Conservation (phyloP, 2,329 filamentous ascomycete species). For the Coccinonectria pachysandricola region DNA sequence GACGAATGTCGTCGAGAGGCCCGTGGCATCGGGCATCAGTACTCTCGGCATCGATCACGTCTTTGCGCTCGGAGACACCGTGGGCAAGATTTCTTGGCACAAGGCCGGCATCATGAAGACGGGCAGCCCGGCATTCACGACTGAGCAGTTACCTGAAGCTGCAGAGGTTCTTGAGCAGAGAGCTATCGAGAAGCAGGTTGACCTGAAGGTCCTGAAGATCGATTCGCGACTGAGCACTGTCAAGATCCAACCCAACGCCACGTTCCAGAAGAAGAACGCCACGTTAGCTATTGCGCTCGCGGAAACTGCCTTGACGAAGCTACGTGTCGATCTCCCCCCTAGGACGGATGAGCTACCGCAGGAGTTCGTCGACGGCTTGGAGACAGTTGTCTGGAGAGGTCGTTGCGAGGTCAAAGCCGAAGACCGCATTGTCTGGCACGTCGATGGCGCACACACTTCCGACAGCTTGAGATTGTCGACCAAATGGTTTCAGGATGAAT, state of each 20-base stretch:
- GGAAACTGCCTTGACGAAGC: slow-evolving; percentile 34
- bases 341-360: slow-evolving; percentile 36
- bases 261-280: slow-evolving; percentile 51
- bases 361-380: slow-evolving; percentile 62
- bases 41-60: slow-evolving; percentile 63
- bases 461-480: slow-evolving; percentile 79
- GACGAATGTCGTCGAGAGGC: slow-evolving; percentile 53
- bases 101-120: slow-evolving; percentile 62
- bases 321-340: slow-evolving; percentile 26
- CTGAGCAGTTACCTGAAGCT: slow-evolving; percentile 38
- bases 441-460: slow-evolving; percentile 87
- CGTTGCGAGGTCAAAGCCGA: slow-evolving; percentile 57
- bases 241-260: slow-evolving; percentile 39
- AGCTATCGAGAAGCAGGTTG: slow-evolving; percentile 42
- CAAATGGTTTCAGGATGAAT: slow-evolving; percentile 63
- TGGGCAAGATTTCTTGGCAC: slow-evolving; percentile 62
- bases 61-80: slow-evolving; percentile 48
- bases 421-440: slow-evolving; percentile 61
- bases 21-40: slow-evolving; percentile 50
- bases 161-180: slow-evolving; percentile 36
- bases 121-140: slow-evolving; percentile 46
- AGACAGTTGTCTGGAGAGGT: slow-evolving; percentile 67
- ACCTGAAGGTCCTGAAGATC: slow-evolving; percentile 34
- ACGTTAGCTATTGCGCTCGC: slow-evolving; percentile 42
- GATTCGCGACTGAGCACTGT: slow-evolving; percentile 37